phyloP scores from a whole-genome alignment of 768 basidiomycete genomes.

The Rhodotorula babjevae region DNA sequence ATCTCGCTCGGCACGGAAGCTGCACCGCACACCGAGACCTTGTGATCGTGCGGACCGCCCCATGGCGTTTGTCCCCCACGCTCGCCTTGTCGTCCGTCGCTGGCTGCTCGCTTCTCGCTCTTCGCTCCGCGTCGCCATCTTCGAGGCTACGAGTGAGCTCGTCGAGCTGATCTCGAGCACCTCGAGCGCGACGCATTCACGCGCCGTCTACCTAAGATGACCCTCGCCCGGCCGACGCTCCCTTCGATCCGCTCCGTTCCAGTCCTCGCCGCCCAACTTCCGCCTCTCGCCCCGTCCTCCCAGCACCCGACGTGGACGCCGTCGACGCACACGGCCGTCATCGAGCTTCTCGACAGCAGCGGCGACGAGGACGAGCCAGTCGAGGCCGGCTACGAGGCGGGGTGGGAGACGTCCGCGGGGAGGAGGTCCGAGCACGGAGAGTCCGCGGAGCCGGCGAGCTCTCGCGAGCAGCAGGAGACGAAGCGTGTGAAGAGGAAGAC shows the following conservation, averaged over 20 bases:
- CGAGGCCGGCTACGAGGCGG: neutral
- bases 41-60: neutral
- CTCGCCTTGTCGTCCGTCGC: neutral
- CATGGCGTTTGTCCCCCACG: no score
- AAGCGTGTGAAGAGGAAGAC: neutral
- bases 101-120: neutral
- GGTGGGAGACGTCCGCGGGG: no score
- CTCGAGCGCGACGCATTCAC: no score
- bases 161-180: no score
- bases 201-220: neutral
- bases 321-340: neutral
- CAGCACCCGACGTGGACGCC: neutral
- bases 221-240: neutral
- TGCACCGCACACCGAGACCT: no score
- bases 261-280: neutral
- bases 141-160: neutral
- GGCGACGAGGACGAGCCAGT: neutral
- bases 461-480: neutral
- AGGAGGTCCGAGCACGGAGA: neutral
- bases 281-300: neutral
- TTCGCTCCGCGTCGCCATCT: no score
- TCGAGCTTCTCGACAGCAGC: neutral
- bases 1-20: neutral
- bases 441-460: no score
- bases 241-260: neutral